Conservation (phyloP, 192 early-diverging fungal genomes). For the Helicostylum pulchrum region DNA sequence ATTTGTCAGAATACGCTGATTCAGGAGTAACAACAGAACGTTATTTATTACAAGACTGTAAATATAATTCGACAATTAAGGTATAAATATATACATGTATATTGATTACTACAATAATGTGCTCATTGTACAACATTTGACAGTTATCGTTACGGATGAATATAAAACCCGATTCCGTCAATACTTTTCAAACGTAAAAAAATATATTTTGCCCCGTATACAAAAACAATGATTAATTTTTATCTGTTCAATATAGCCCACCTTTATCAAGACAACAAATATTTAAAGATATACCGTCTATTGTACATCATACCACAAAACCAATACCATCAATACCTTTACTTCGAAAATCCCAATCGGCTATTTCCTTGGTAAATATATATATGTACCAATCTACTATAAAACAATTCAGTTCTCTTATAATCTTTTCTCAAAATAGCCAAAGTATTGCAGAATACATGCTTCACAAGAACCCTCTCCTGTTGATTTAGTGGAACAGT, state of each 20-base stretch:
- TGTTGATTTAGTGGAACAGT: constrained; percentile 29
- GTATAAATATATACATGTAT: no score
- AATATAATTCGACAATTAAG: constrained; percentile 78
- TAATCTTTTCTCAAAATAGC: constrained; percentile 6
- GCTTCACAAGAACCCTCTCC: constrained; percentile 25
- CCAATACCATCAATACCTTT: constrained; percentile 2
- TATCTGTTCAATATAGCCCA: constrained; percentile 27
- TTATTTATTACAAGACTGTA: constrained; percentile 66
- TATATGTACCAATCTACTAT: background rate
- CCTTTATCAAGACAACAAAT: constrained; percentile 34
- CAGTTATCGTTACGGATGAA: constrained; percentile 37
- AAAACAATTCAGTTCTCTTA: background rate
- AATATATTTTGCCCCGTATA: no score
- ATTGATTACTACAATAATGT: no score
- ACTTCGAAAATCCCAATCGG: constrained; percentile 20
- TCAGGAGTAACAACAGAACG: constrained; percentile 47
- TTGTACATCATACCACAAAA: constrained; percentile 17
- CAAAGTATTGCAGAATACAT: constrained; percentile 16
- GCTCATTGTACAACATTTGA: background rate
- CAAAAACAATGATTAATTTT: no score
- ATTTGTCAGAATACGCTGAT: constrained; percentile 77
- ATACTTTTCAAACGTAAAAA: constrained; percentile 32
- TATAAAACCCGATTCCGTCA: constrained; percentile 23
- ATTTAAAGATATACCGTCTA: constrained; percentile 29
- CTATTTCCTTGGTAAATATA: constrained; percentile 15